These are phyloP conservation scores for Pestalotiopsis sp. DNA, from an alignment of 2,329 filamentous ascomycete species.

Conservation along the genomic window DNA sequence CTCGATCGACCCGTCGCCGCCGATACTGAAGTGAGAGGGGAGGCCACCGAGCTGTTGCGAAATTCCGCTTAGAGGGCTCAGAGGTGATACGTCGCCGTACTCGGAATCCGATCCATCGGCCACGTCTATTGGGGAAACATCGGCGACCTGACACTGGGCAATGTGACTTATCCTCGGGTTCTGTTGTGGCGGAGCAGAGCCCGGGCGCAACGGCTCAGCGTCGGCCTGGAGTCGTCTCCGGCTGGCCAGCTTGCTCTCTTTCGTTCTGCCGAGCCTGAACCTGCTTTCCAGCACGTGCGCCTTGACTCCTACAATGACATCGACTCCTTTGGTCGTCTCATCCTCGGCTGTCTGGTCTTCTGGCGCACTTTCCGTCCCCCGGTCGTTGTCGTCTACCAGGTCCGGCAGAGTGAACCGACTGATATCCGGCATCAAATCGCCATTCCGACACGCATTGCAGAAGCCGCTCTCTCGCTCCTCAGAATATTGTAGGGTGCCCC, in stretches of 20 bases:
- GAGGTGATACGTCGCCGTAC: not conserved
- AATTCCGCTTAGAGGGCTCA: not conserved
- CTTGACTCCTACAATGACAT: not conserved
- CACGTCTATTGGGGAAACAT: not conserved
- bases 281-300: not conserved
- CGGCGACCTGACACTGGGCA: not conserved
- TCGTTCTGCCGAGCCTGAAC: not conserved
- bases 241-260: not conserved
- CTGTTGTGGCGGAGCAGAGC: not conserved
- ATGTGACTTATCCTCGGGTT: not conserved
- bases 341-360: no score
- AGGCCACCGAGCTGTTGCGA: not conserved
- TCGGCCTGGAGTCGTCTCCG: not conserved
- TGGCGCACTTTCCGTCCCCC: not conserved
- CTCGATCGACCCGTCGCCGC: not conserved
- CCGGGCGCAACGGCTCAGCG: not conserved
- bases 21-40: not conserved
- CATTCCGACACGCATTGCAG: slow-evolving; percentile 1
- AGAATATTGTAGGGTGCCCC: not conserved
- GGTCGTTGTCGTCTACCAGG: not conserved
- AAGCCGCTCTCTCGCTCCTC: slow-evolving; percentile 8
- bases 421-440: not conserved
- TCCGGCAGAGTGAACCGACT: not conserved
- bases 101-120: not conserved
- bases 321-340: not conserved